Evolutionary conservation across 257 asterid species (phyloP).

Genomic region (Paraleonurus japonicus): DNA sequence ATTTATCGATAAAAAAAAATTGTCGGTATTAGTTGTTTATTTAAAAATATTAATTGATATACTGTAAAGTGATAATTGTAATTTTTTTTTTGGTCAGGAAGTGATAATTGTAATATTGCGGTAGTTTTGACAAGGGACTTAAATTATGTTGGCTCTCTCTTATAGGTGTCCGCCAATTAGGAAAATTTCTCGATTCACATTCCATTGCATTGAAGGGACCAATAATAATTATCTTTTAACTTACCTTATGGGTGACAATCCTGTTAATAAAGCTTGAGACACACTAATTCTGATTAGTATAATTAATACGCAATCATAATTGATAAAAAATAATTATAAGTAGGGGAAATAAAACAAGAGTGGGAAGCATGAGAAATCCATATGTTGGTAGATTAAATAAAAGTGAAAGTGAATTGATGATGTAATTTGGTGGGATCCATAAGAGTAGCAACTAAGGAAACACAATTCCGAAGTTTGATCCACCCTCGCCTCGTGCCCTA

Average conservation of each 20-base stretch:
- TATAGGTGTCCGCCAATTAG: no score
- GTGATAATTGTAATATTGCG: no score
- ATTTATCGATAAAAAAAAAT: no score
- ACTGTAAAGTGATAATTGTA: no score
- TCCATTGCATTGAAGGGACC: no score
- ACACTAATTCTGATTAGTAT: neutral
- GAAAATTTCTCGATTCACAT: no score
- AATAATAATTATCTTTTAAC: neutral
- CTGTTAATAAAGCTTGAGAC: neutral
- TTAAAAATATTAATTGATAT: no score
- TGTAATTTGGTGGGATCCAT: slow-evolving; percentile 31
- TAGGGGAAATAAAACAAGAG: neutral
- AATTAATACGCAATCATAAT: neutral
- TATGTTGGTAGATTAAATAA: slow-evolving; percentile 23
- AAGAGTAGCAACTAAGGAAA: slow-evolving; percentile 46
- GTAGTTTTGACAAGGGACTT: no score
- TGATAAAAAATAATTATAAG: neutral
- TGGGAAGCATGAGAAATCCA: slow-evolving; percentile 16
- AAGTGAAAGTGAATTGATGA: slow-evolving; percentile 22
- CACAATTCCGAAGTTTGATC: slow-evolving; percentile 46
- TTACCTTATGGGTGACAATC: neutral
- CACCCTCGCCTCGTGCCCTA: slow-evolving; percentile 31
- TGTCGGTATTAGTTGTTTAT: no score
- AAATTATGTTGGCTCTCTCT: no score
- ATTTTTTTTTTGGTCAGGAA: no score